phyloP scores from a whole-genome alignment of 2,329 filamentous ascomycete genomes.

The Colletotrichum spinosum region DNA sequence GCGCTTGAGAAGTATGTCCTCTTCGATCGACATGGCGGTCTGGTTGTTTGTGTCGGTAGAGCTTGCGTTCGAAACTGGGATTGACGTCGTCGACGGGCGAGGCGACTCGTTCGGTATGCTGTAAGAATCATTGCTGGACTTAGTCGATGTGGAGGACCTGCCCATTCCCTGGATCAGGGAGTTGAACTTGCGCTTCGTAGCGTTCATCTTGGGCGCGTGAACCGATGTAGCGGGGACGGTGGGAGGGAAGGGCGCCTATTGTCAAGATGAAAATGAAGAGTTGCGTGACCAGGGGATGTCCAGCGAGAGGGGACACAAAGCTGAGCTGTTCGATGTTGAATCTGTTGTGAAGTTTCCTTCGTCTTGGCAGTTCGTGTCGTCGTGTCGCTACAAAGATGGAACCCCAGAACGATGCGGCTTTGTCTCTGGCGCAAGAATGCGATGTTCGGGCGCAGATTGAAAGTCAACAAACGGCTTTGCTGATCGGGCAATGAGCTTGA shows the following conservation, averaged over 20 bases:
- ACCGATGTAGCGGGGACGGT: constrained; percentile 18
- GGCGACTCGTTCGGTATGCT: constrained; percentile 34
- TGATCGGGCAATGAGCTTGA: constrained; percentile 37
- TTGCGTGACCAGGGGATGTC: no score
- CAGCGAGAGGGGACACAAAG: no score
- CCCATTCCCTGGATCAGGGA: constrained; percentile 76
- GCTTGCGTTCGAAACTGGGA: constrained; percentile 21
- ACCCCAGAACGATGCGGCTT: constrained; percentile 17
- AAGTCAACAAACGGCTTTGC: constrained; percentile 38
- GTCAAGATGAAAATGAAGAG: not conserved
- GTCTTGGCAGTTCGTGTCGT: constrained; percentile 1
- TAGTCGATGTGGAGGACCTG: constrained; percentile 39
- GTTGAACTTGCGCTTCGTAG: constrained; percentile 88
- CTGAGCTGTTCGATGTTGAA: no score
- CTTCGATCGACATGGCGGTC: constrained; percentile 44
- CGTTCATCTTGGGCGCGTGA: constrained; percentile 66
- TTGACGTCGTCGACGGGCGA: constrained; percentile 37
- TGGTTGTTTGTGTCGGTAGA: constrained; percentile 13
- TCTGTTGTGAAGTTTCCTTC: not conserved
- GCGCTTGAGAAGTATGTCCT: constrained; percentile 63
- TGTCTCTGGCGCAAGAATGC: constrained; percentile 5
- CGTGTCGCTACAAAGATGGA: constrained; percentile 16
- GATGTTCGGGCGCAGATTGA: constrained; percentile 16
- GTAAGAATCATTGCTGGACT: constrained; percentile 34
- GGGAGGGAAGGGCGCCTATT: constrained; percentile 4